Evolutionary conservation across 2,329 filamentous ascomycete species (phyloP).

Genomic region (Verticillium nonalfalfae): DNA sequence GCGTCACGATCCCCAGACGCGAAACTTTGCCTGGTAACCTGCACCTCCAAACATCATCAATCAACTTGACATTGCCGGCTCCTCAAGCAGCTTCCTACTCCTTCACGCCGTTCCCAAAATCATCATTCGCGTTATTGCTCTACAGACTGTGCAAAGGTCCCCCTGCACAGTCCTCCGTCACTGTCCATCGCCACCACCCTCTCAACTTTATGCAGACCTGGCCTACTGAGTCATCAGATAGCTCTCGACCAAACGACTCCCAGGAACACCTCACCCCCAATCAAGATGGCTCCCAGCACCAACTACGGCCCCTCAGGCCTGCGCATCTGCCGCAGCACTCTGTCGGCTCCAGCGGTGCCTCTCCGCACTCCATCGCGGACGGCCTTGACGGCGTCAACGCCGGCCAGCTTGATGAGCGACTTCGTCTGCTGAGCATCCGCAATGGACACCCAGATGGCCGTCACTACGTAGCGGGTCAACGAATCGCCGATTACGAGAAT

Average conservation of each 20-base stretch:
- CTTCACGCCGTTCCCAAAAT: neutral
- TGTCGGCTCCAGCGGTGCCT: conserved; percentile 26
- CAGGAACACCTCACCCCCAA: conserved; percentile 23
- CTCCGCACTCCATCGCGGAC: conserved; percentile 25
- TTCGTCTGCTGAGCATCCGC: conserved; percentile 44
- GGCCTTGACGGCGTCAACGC: conserved; percentile 28
- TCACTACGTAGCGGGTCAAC: conserved; percentile 35
- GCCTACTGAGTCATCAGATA: conserved; percentile 39
- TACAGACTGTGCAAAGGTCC: conserved; percentile 43
- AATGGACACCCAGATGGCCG: conserved; percentile 14
- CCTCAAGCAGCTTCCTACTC: neutral
- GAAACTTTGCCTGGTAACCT: neutral
- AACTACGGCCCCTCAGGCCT: conserved; percentile 34
- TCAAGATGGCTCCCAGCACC: conserved; percentile 53
- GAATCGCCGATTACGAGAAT: conserved; percentile 56
- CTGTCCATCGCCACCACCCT: conserved; percentile 24
- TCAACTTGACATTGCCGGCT: neutral
- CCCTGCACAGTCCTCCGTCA: conserved; percentile 41
- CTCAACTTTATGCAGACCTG: conserved; percentile 60
- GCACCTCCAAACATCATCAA: neutral
- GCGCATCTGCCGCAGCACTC: conserved; percentile 22
- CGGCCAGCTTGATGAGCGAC: conserved; percentile 39
- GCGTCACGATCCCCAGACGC: neutral
- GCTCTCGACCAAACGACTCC: conserved; percentile 28
- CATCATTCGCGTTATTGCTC: neutral